Percentiles rank a stretch among this genome's conserved stretches.
These are phyloP conservation scores for Gymnopilus dilepis DNA, from an alignment of 768 basidiomycete species.

Conservation along the genomic window DNA sequence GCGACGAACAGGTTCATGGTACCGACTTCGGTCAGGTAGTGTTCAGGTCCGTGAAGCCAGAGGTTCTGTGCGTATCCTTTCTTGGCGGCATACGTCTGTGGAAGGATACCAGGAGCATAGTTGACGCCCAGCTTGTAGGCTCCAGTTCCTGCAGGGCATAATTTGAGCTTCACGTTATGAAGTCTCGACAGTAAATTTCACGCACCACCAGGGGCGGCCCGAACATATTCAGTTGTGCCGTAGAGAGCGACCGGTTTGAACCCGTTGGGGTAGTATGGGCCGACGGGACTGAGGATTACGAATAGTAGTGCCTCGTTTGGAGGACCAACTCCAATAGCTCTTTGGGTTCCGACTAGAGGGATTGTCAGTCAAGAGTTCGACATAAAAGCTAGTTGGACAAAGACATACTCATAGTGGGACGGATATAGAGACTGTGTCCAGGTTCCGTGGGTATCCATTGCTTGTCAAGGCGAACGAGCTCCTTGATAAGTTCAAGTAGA, in stretches of 20 bases:
- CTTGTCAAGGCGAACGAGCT: constrained; percentile 81
- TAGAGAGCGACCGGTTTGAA: constrained; percentile 93
- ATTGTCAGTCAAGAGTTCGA: constrained; percentile 1
- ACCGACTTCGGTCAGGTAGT: constrained; percentile 72
- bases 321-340: constrained; percentile 71
- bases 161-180: background rate
- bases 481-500: constrained; percentile 81
- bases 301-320: constrained; percentile 85
- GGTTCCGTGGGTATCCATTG: constrained; percentile 91
- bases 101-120: constrained; percentile 87
- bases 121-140: constrained; percentile 88
- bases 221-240: constrained; percentile 82
- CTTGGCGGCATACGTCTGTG: constrained; percentile 77
- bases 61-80: constrained; percentile 88
- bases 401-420: constrained; percentile 70
- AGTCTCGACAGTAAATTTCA: background rate
- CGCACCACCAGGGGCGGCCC: constrained; percentile 85
- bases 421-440: constrained; percentile 91
- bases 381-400: background rate
- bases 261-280: constrained; percentile 84
- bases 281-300: constrained; percentile 83
- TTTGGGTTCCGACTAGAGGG: constrained; percentile 73
- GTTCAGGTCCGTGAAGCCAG: constrained; percentile 83
- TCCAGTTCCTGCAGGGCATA: constrained; percentile 64
- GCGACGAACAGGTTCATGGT: constrained; percentile 94